phyloP scores from a whole-genome alignment of 2,329 filamentous ascomycete genomes.

The Fusarium sarcochroum region DNA sequence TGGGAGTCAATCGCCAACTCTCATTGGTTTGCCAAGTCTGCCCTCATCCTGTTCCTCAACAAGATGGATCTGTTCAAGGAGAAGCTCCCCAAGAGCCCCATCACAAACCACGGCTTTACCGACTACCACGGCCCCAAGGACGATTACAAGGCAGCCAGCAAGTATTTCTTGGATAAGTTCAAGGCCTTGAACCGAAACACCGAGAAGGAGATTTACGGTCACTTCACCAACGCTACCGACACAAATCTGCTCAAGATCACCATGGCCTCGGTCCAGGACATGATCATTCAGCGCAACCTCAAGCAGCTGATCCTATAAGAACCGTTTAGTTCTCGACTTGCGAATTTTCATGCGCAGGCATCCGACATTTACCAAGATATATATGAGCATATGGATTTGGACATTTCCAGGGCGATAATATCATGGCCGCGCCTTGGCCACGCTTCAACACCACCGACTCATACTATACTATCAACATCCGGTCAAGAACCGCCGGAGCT shows the following conservation, averaged over 20 bases:
- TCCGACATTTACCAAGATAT: slow-evolving; percentile 8
- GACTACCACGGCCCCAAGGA: slow-evolving; percentile 81
- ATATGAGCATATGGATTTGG: slow-evolving; percentile 13
- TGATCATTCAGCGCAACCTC: slow-evolving; percentile 87
- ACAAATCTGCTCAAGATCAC: slow-evolving; percentile 87
- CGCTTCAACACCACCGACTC: slow-evolving; percentile 2
- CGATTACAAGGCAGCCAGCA: slow-evolving; percentile 81
- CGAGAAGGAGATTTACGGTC: slow-evolving; percentile 74
- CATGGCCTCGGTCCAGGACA: slow-evolving; percentile 88
- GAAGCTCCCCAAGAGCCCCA: slow-evolving; percentile 79
- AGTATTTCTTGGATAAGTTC: slow-evolving; percentile 88
- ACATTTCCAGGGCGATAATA: slow-evolving; percentile 4
- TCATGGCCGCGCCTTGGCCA: neutral
- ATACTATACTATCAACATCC: slow-evolving; percentile 1
- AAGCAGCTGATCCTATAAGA: slow-evolving; percentile 75
- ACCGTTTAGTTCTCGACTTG: slow-evolving; percentile 5
- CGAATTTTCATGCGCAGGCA: slow-evolving; percentile 8
- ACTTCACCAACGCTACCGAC: slow-evolving; percentile 74
- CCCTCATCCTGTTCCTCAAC: slow-evolving; percentile 87
- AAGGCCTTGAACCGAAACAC: slow-evolving; percentile 79
- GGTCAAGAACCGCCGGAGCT: slow-evolving; percentile 2
- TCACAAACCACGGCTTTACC: slow-evolving; percentile 81
- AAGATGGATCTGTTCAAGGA: slow-evolving; percentile 89
- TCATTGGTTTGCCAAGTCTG: slow-evolving; percentile 86
- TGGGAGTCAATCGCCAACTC: slow-evolving; percentile 90